Evolutionary conservation across 1,284 basidiomycete genomes (phyloP).

Genomic region (Ustilago crameri): DNA sequence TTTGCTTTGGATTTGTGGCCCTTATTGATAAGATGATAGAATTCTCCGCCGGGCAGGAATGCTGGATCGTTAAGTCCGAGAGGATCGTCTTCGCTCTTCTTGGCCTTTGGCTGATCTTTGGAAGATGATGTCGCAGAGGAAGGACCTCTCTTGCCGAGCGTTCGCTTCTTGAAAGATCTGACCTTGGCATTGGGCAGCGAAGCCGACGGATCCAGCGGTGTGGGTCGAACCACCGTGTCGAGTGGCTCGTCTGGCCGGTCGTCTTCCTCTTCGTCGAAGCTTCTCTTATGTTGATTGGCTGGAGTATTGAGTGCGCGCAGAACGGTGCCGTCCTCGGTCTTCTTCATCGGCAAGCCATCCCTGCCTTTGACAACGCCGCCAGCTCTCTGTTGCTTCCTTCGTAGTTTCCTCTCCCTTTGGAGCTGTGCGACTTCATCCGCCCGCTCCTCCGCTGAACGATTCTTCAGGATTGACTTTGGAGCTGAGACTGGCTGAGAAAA

Average conservation of each 20-base stretch:
- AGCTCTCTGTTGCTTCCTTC: constrained; percentile 28
- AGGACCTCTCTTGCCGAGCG: constrained; percentile 12
- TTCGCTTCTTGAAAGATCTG: constrained; percentile 55
- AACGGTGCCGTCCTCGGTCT: constrained; percentile 48
- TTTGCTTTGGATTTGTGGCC: constrained; percentile 29
- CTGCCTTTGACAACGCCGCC: constrained; percentile 49
- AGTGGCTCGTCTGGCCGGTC: constrained; percentile 22
- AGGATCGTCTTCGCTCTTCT: constrained; percentile 56
- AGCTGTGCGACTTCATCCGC: constrained; percentile 30
- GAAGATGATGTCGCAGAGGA: constrained; percentile 7
- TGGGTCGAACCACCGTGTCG: constrained; percentile 35
- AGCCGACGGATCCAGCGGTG: constrained; percentile 33
- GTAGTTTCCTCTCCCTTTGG: constrained; percentile 18
- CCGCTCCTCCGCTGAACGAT: constrained; percentile 34
- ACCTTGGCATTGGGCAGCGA: constrained; percentile 52
- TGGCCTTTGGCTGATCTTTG: constrained; percentile 15
- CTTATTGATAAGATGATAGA: constrained; percentile 44
- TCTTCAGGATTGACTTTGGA: constrained; percentile 45
- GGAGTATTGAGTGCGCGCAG: constrained; percentile 37
- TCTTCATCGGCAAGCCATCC: constrained; percentile 56
- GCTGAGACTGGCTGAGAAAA: constrained; percentile 45
- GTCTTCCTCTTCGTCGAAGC: constrained; percentile 44
- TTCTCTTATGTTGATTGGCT: constrained; percentile 24
- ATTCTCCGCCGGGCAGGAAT: constrained; percentile 60
- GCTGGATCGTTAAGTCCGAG: constrained; percentile 62